Base-by-base conservation (phyloP, 306 rosid genomes). In the Chamaecrista fasciculata region DNA sequence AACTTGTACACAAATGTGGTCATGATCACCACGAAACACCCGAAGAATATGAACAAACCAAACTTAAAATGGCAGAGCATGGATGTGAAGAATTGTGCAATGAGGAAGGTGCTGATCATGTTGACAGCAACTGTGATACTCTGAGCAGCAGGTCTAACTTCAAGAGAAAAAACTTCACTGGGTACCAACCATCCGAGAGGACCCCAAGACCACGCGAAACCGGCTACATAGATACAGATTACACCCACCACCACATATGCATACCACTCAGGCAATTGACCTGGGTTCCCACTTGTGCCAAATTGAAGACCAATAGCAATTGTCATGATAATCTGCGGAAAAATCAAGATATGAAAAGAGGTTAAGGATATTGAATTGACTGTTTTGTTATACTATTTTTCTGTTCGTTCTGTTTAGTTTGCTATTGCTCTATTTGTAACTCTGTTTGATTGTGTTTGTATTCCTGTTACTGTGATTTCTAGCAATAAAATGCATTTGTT, bases 141-240 rank as follows among this genome's bases (percentile, higher is more conserved):
- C 66, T 91, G 90, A 51, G 86, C 87, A 1, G 97, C 92, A 0
- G 97, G 69, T 28, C 92, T 61, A 2, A 91, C 77, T 74, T 91
- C 95, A 0, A 88, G 83, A 1, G 95, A 78, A 33, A 86, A 86
- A 21, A 91, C 85, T 59, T 88, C 97, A 67, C 97, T 91, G 0
- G 94, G 96, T 5, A 85, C 96, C 56, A 91, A 67, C 96, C 97
- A 91, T 0, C 91, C 96, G 1, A 91, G 75, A 58, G 96, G 96
- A 4, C 96, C 97, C 97, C 96, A 91, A 1, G 94, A 89, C 94
- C 95, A 92, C 0, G 90, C 96, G 14, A 37, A 92, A 31, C 87
- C 92, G 0, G 89, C 66, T 7, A 87, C 90, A 12, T 84, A 85
- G 0, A 70, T 5, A n/a, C 96, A 89, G 2, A 89, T 89, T 5